These are phyloP conservation scores for Dothideomycetidae sp. DNA, from an alignment of 2,329 filamentous ascomycete genomes.

Conservation along the genomic window DNA sequence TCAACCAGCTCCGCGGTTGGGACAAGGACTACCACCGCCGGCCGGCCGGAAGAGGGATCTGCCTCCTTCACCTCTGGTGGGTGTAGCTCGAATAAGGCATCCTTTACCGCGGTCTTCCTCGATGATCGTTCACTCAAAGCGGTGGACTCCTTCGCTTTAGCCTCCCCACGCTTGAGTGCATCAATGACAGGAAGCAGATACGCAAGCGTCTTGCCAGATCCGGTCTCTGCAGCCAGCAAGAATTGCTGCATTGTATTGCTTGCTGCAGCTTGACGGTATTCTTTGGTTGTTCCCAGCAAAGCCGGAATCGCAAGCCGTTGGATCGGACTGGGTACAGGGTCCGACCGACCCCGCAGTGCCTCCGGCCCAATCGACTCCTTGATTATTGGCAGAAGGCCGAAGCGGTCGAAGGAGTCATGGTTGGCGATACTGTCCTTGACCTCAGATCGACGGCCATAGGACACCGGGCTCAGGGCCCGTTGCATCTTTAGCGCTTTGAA, in stretches of 20 bases:
- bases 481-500: conserved; percentile 94
- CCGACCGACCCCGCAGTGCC: conserved; percentile 57
- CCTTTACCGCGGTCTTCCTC: conserved; percentile 27
- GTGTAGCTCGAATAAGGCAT: conserved; percentile 48
- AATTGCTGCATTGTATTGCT: conserved; percentile 43
- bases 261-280: not conserved
- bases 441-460: conserved; percentile 53
- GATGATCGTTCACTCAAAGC: conserved; percentile 25
- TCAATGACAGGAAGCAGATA: conserved; percentile 79
- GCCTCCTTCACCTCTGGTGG: conserved; percentile 48
- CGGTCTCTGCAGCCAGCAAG: conserved; percentile 86
- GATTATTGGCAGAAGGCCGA: conserved; percentile 58
- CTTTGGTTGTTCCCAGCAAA: conserved; percentile 44
- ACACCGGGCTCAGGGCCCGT: conserved; percentile 56
- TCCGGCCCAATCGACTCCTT: conserved; percentile 58
- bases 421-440: conserved; percentile 49
- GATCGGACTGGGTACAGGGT: conserved; percentile 72
- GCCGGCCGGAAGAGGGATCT: conserved; percentile 61
- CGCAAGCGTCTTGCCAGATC: conserved; percentile 89
- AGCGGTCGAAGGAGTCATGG: conserved; percentile 66
- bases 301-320: conserved; percentile 80
- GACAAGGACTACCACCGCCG: conserved; percentile 71
- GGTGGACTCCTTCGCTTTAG: conserved; percentile 39
- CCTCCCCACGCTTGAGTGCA: conserved; percentile 60
- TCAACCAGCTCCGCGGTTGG: conserved; percentile 84